Evolutionary conservation across 768 basidiomycete species (phyloP).

Genomic region (Cantharellus cinnabarinus): DNA sequence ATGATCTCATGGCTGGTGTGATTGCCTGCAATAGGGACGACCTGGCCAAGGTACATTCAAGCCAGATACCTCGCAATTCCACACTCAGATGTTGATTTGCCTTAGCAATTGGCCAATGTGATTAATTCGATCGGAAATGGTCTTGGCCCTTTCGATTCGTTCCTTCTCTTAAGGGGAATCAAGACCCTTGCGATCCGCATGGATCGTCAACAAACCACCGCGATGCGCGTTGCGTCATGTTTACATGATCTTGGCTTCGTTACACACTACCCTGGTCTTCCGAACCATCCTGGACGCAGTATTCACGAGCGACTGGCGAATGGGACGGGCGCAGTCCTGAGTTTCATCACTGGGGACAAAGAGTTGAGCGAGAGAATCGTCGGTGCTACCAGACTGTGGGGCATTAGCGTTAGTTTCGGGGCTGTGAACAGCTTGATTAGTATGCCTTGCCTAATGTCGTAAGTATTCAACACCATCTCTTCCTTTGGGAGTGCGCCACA

Average conservation of each 20-base stretch:
- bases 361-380: constrained; percentile 81
- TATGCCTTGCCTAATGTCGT: constrained; percentile 99
- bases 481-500: not conserved
- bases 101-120: constrained; percentile 66
- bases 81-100: not conserved
- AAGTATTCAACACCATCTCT: constrained; percentile 21
- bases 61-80: no score
- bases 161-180: constrained; percentile 87
- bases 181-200: constrained; percentile 94
- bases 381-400: constrained; percentile 83
- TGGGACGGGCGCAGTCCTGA: constrained; percentile 84
- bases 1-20: constrained; percentile 97
- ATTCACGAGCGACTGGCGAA: constrained; percentile 81
- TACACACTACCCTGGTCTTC: constrained; percentile 82
- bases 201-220: constrained; percentile 76
- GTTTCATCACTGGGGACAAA: constrained; percentile 86
- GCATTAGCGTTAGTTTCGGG: constrained; percentile 94
- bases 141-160: constrained; percentile 85
- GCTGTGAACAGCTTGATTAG: constrained; percentile 95
- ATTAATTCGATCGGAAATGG: constrained; percentile 92
- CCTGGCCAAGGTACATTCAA: constrained; percentile 45
- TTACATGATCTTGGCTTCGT: constrained; percentile 69
- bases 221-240: constrained; percentile 69
- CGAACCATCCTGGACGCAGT: constrained; percentile 56
- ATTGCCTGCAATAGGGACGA: constrained; percentile 86